A percentile compares a stretch with the other conserved stretches of the same genome.
Evolutionary conservation across 176 grass and related monocot genomes (phyloP).

Genomic region (Musa itinerans): DNA sequence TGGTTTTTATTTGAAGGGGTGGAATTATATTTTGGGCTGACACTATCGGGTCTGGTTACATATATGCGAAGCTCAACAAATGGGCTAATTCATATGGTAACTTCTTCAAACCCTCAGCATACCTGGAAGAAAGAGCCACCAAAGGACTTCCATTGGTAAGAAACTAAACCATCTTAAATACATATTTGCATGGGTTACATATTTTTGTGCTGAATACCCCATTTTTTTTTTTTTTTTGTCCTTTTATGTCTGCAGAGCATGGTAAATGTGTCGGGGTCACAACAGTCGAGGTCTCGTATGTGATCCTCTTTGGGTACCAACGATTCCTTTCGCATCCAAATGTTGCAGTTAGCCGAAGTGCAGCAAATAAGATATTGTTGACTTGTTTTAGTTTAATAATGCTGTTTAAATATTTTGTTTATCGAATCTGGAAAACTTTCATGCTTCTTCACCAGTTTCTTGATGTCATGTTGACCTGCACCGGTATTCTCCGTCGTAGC

Average conservation of each 20-base stretch:
- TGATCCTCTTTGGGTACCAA: not conserved
- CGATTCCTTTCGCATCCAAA: too few relatives aligned
- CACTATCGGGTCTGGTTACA: conserved; percentile 63
- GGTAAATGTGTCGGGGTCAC: not conserved
- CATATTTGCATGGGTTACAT: not conserved
- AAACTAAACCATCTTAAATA: not conserved
- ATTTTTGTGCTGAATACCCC: too few relatives aligned
- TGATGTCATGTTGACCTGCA: too few relatives aligned
- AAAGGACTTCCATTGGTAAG: conserved; percentile 54
- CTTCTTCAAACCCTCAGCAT: conserved; percentile 69
- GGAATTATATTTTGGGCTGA: conserved; percentile 93
- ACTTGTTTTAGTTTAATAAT: too few relatives aligned
- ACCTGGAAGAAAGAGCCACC: conserved; percentile 67
- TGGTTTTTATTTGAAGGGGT: conserved; percentile 44
- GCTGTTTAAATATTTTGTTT: too few relatives aligned
- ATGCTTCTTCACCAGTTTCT: too few relatives aligned
- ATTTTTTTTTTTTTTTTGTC: too few relatives aligned
- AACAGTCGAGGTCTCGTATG: conserved; percentile 4
- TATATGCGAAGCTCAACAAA: conserved; percentile 65
- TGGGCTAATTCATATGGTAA: conserved; percentile 63
- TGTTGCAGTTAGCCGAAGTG: too few relatives aligned
- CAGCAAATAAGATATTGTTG: too few relatives aligned
- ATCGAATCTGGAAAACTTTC: too few relatives aligned
- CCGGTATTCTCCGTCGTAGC: too few relatives aligned
- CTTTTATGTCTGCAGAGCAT: not conserved